Conservation (phyloP, 371 early-diverging fungal genomes). For the Coemansia sp. region DNA sequence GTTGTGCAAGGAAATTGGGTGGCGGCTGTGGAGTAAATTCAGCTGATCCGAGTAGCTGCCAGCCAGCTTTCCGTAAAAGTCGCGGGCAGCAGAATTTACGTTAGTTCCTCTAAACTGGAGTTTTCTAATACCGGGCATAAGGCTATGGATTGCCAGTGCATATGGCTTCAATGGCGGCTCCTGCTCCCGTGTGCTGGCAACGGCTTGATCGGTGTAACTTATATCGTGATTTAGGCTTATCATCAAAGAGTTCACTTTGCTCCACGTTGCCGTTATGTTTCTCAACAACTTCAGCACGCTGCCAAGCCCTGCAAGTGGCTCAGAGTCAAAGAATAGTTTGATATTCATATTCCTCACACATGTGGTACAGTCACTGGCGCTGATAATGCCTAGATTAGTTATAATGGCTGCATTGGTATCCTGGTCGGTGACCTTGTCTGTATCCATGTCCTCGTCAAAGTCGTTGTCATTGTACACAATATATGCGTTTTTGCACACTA, state of each 20-base stretch:
- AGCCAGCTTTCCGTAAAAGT: constrained; percentile 2
- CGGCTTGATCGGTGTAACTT: background rate
- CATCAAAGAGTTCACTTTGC: background rate
- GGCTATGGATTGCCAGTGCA: background rate
- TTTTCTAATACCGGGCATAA: background rate
- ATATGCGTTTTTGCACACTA: too few relatives aligned
- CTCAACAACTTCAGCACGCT: background rate
- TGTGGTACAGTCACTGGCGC: background rate
- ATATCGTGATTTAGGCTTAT: constrained; percentile 1
- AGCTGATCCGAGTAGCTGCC: background rate
- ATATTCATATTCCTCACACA: background rate
- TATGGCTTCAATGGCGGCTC: background rate
- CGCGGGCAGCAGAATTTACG: background rate
- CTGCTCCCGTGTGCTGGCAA: too few relatives aligned
- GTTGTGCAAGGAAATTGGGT: background rate
- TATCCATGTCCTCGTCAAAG: background rate
- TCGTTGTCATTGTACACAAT: constrained; percentile 11
- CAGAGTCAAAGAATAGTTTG: background rate
- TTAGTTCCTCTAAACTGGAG: constrained; percentile 4
- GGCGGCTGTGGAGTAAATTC: background rate
- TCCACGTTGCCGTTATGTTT: background rate
- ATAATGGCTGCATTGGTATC: background rate
- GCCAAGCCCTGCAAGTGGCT: background rate
- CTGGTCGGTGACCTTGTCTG: background rate
- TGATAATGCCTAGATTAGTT: background rate